These are phyloP conservation scores for Wickerhamomyces sydowiorum DNA, from an alignment of 805 yeast genomes.

Conservation along the genomic window DNA sequence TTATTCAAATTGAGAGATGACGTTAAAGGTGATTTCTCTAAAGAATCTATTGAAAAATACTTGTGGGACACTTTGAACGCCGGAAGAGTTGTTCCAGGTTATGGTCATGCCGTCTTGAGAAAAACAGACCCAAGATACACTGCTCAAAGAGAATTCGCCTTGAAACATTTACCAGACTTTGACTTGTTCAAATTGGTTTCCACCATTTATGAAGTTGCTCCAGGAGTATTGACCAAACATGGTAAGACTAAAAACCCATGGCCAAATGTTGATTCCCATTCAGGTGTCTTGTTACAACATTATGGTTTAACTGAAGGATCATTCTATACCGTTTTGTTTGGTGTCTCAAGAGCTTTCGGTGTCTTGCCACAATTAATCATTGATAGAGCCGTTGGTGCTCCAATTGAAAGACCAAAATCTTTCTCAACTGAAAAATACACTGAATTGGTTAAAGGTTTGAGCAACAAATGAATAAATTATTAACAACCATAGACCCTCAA, in stretches of 20 bases:
- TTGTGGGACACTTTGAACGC: constrained; percentile 74
- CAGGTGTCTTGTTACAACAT: constrained; percentile 81
- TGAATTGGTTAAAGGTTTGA: constrained; percentile 58
- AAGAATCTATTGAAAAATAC: constrained; percentile 66
- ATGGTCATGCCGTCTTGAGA: constrained; percentile 84
- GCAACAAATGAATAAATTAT: constrained; percentile 14
- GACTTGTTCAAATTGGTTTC: constrained; percentile 75
- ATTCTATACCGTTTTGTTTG: constrained; percentile 81
- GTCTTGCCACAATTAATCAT: constrained; percentile 79
- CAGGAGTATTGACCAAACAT: constrained; percentile 72
- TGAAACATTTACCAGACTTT: constrained; percentile 70
- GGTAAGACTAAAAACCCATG: constrained; percentile 92
- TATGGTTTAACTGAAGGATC: constrained; percentile 79
- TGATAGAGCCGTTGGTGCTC: constrained; percentile 76
- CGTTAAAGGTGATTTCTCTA: constrained; percentile 59
- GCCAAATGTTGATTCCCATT: constrained; percentile 88
- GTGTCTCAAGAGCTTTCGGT: constrained; percentile 85
- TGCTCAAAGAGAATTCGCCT: constrained; percentile 81
- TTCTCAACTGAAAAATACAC: constrained; percentile 91
- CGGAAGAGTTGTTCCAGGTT: constrained; percentile 86
- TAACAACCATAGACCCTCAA: background rate
- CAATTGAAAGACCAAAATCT: constrained; percentile 88
- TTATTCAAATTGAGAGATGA: constrained; percentile 57
- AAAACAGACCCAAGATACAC: constrained; percentile 86
- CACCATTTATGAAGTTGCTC: constrained; percentile 76